These are phyloP conservation scores for Backusella mclennaniae DNA, from an alignment of 192 early-diverging fungal species.

Conservation along the genomic window DNA sequence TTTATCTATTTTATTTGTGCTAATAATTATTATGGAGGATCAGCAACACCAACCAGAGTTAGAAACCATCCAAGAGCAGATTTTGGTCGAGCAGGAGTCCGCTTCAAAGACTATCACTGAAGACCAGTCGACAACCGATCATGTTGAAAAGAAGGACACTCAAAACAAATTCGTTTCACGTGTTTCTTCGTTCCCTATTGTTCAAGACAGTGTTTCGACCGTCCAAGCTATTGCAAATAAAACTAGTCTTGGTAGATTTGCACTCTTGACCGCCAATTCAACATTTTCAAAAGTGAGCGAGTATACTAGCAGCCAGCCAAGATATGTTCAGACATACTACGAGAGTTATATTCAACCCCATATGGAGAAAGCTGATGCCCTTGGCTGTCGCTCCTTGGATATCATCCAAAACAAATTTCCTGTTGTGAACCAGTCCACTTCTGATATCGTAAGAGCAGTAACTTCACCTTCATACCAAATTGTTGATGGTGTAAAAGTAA, in stretches of 20 bases:
- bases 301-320: constrained; percentile 27
- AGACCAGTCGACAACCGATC: background rate
- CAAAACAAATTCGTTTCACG: constrained; percentile 30
- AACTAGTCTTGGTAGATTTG: constrained; percentile 31
- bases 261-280: constrained; percentile 25
- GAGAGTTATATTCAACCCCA: constrained; percentile 55
- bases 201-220: constrained; percentile 31
- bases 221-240: constrained; percentile 29
- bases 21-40: background rate
- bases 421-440: constrained; percentile 58
- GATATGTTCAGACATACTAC: constrained; percentile 34
- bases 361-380: constrained; percentile 55
- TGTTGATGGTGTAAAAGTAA: constrained; percentile 39
- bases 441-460: constrained; percentile 58
- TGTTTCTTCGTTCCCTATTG: constrained; percentile 33
- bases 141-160: background rate
- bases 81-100: background rate
- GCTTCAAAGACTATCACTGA: background rate
- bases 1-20: background rate
- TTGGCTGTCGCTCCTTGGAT: constrained; percentile 66
- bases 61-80: background rate
- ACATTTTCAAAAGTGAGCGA: constrained; percentile 26
- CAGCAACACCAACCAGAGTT: background rate
- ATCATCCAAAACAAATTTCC: constrained; percentile 62
- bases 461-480: constrained; percentile 52